Conservation (phyloP, 129 eudicot species). For the Heracleum sosnowskyi region DNA sequence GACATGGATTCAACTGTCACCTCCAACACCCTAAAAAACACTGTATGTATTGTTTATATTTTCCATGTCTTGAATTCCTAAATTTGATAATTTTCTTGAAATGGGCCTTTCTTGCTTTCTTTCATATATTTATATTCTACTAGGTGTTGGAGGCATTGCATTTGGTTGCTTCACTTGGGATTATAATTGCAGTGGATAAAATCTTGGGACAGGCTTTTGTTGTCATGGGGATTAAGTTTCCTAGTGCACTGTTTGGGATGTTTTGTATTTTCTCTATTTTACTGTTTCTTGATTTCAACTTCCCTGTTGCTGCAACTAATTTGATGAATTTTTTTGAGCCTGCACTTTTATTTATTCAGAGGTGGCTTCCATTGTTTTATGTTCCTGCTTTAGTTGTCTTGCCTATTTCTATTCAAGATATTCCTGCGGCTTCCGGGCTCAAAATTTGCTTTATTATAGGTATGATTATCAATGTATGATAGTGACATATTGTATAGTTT, state of each 20-base stretch:
- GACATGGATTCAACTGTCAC: background rate
- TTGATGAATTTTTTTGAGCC: constrained; percentile 83
- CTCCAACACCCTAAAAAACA: background rate
- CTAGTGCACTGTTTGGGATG: constrained; percentile 99
- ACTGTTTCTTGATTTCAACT: constrained; percentile 54
- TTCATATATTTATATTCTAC: background rate
- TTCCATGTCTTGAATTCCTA: background rate
- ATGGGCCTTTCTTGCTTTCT: background rate
- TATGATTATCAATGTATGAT: constrained; percentile 10
- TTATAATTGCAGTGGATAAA: constrained; percentile 76
- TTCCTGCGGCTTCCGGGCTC: constrained; percentile 87
- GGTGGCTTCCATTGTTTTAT: constrained; percentile 98
- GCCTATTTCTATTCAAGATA: constrained; percentile 85
- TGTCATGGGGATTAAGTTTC: constrained; percentile 80
- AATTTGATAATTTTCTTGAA: background rate
- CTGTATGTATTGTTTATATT: background rate
- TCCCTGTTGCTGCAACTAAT: constrained; percentile 73
- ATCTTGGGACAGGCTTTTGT: constrained; percentile 64
- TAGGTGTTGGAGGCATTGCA: constrained; percentile 60
- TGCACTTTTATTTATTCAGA: constrained; percentile 81
- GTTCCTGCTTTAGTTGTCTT: constrained; percentile 90
- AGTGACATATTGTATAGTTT: background rate
- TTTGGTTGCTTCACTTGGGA: constrained; percentile 79
- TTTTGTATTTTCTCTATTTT: constrained; percentile 78
- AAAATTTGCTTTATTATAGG: constrained; percentile 77